A percentile compares a stretch with the other conserved stretches of the same genome.
These are phyloP conservation scores for Bromus sterilis DNA, from an alignment of 176 grass and related monocot genomes.

Conservation along the genomic window DNA sequence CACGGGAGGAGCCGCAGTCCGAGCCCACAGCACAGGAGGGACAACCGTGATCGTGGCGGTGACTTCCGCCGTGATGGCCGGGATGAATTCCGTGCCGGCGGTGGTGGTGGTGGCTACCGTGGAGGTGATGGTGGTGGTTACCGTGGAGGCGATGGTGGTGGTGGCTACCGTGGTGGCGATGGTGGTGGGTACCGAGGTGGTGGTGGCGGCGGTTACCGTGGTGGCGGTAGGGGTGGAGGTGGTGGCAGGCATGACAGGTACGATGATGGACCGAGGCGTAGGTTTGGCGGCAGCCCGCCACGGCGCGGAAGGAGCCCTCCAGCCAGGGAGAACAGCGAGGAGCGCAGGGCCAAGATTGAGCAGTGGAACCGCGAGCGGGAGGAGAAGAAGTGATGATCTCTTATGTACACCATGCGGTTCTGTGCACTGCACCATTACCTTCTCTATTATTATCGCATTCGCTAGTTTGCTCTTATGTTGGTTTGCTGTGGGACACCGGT, in stretches of 20 bases:
- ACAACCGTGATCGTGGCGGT: slow-evolving; percentile 24
- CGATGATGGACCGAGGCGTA: slow-evolving; percentile 42
- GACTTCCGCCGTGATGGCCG: slow-evolving; percentile 26
- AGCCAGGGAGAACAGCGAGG: slow-evolving; percentile 57
- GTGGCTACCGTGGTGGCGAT: background rate
- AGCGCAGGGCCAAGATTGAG: slow-evolving; percentile 66
- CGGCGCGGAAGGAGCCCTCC: slow-evolving; percentile 43
- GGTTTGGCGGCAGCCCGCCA: slow-evolving; percentile 42
- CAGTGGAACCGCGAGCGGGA: slow-evolving; percentile 75
- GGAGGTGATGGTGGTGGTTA: background rate
- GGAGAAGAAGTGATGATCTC: slow-evolving; percentile 32
- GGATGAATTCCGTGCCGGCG: slow-evolving; percentile 6
- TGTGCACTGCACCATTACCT: too few species aligned
- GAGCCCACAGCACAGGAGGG: slow-evolving; percentile 48
- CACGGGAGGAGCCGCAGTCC: slow-evolving; percentile 48
- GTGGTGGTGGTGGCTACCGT: slow-evolving; percentile 6
- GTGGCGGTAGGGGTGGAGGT: background rate
- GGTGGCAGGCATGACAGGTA: slow-evolving; percentile 48
- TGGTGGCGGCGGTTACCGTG: slow-evolving; percentile 13
- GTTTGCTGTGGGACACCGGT: too few species aligned
- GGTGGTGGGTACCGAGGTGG: slow-evolving; percentile 20
- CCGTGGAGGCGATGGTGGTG: slow-evolving; percentile 6
- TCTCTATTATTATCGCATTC: too few species aligned
- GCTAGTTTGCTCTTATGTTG: too few species aligned
- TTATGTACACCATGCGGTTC: too few species aligned